Evolutionary conservation across 768 basidiomycete genomes (phyloP).

Genomic region (Krasilnikovozyma curviuscula): DNA sequence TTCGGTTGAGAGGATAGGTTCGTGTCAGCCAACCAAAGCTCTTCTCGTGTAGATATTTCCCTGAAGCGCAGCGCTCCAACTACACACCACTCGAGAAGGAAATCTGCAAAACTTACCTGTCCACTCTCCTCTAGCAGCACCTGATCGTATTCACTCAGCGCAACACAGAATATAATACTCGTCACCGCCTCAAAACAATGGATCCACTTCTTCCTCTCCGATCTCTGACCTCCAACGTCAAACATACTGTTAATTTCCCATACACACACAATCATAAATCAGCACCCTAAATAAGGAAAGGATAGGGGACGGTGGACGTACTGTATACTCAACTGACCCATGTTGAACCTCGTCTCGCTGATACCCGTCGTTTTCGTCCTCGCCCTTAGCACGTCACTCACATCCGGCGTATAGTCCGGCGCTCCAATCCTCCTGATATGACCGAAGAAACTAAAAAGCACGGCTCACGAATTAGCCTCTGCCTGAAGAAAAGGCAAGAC

Average conservation of each 20-base stretch:
- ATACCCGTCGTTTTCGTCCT: constrained; percentile 78
- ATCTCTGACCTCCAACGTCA: constrained; percentile 60
- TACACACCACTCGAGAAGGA: too few species aligned
- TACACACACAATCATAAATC: too few species aligned
- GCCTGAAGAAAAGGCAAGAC: not conserved
- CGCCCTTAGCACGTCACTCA: constrained; percentile 71
- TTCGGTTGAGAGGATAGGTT: constrained; percentile 12
- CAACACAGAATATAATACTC: constrained; percentile 59
- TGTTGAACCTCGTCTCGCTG: constrained; percentile 53
- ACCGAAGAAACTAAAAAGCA: constrained; percentile 50
- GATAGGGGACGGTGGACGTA: constrained; percentile 11
- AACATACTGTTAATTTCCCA: constrained; percentile 43
- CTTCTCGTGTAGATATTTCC: too few species aligned
- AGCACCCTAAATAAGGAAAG: not conserved
- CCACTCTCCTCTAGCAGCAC: constrained; percentile 46
- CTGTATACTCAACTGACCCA: constrained; percentile 33
- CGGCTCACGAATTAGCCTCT: not conserved
- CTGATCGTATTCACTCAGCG: constrained; percentile 57
- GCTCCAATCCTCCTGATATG: constrained; percentile 66
- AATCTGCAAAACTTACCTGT: constrained; percentile 17
- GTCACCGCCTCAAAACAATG: constrained; percentile 51
- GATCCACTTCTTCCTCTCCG: constrained; percentile 44
- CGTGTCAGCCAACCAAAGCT: too few species aligned
- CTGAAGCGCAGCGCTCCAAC: too few species aligned
- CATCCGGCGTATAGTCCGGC: constrained; percentile 62